Evolutionary conservation across 345 rosid genomes (phyloP).

Genomic region (Boechera stricta): DNA sequence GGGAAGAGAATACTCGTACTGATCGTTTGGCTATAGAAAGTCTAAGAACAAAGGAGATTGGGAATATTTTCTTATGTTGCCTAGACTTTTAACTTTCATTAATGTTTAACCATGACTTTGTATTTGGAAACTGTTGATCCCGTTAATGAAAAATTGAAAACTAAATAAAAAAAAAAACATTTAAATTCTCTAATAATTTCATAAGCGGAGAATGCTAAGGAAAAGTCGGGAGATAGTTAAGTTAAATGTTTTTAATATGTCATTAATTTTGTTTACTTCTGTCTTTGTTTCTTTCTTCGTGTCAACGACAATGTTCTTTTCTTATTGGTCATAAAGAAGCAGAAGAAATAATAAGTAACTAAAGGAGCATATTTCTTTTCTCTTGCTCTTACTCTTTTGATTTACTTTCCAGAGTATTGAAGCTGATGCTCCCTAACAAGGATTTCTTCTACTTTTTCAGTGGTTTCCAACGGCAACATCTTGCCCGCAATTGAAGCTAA

Average conservation of each 20-base stretch:
- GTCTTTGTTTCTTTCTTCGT: neutral
- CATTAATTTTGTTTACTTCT: neutral
- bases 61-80: neutral
- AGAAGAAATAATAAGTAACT: neutral
- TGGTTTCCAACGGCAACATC: too few relatives aligned
- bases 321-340: slow-evolving; percentile 19
- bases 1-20: neutral
- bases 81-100: neutral
- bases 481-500: too few relatives aligned
- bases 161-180: too few relatives aligned
- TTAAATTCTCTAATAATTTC: too few relatives aligned
- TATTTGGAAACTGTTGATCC: neutral
- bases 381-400: too few relatives aligned
- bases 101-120: neutral
- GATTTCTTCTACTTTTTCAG: too few relatives aligned
- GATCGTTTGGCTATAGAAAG: neutral
- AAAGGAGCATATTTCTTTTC: too few relatives aligned
- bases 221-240: neutral
- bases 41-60: neutral
- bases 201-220: neutral
- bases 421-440: too few relatives aligned
- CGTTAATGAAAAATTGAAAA: too few relatives aligned
- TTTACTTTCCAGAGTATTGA: too few relatives aligned
- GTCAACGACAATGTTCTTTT: slow-evolving; percentile 30
- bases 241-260: neutral